Conservation (phyloP, 2,329 filamentous ascomycete species). For the Coniella vitis region DNA sequence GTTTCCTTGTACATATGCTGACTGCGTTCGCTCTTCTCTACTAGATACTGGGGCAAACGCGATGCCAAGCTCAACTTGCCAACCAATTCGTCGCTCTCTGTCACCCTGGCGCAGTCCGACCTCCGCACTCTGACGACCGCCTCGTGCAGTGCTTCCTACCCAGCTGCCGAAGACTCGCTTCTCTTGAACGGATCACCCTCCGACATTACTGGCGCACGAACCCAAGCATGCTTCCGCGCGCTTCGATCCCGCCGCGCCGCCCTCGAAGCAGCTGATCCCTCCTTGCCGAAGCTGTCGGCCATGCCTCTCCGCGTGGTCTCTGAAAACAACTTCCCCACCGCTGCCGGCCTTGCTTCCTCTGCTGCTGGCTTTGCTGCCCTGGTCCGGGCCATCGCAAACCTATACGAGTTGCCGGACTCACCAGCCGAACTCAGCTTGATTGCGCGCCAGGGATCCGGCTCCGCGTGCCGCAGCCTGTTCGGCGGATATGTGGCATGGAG, state of each 20-base stretch:
- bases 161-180: constrained; percentile 54
- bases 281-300: constrained; percentile 73
- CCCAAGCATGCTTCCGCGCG: constrained; percentile 89
- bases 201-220: constrained; percentile 80
- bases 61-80: constrained; percentile 91
- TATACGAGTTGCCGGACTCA: constrained; percentile 78
- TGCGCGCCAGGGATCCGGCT: constrained; percentile 89
- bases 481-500: constrained; percentile 96
- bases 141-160: constrained; percentile 71
- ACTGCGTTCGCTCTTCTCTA: not conserved
- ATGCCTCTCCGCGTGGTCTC: constrained; percentile 80
- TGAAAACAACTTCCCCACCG: constrained; percentile 98
- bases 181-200: constrained; percentile 77
- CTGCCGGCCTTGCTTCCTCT: constrained; percentile 75
- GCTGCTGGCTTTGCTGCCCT: constrained; percentile 64
- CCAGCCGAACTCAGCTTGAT: constrained; percentile 81
- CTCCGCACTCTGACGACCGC: constrained; percentile 94
- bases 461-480: constrained; percentile 87
- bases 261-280: constrained; percentile 65
- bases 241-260: constrained; percentile 69
- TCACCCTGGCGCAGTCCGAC: constrained; percentile 90
- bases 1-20: constrained; percentile 15
- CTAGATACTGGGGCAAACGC: constrained; percentile 88
- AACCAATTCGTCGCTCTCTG: constrained; percentile 94
- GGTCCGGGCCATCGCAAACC: constrained; percentile 80